Evolutionary conservation across 805 yeast genomes (phyloP).

Genomic region (Lachancea fermentati): DNA sequence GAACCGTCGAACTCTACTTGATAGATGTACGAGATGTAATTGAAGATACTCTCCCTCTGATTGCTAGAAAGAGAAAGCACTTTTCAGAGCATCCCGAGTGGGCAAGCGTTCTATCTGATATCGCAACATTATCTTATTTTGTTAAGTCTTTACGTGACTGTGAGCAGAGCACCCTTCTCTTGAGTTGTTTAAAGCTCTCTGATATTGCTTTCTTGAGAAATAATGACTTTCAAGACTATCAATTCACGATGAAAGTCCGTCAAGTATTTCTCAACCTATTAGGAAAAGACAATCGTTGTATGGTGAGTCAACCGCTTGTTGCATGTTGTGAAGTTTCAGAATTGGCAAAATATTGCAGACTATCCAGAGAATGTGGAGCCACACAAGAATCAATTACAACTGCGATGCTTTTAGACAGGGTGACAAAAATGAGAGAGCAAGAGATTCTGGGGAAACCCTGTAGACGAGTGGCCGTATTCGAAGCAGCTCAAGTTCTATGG

Average conservation of each 20-base stretch:
- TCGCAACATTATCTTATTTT: constrained; percentile 11
- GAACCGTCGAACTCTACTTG: constrained; percentile 36
- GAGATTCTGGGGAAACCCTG: too few relatives aligned
- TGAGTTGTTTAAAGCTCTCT: constrained; percentile 1
- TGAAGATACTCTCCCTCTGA: constrained; percentile 1
- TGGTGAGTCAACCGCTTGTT: background rate
- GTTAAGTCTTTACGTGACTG: background rate
- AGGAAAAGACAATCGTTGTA: background rate
- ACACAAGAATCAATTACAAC: constrained; percentile 7
- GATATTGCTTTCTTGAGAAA: constrained; percentile 8
- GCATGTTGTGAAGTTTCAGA: constrained; percentile 5
- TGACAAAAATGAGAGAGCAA: background rate
- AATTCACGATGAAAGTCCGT: constrained; percentile 16
- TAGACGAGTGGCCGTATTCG: background rate
- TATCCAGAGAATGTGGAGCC: constrained; percentile 1
- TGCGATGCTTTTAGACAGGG: constrained; percentile 8
- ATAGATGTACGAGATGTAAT: constrained; percentile 3
- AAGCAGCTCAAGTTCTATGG: constrained; percentile 61
- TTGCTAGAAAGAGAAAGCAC: constrained; percentile 5
- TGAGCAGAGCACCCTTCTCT: background rate
- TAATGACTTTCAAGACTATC: constrained; percentile 11
- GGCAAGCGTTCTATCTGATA: constrained; percentile 17
- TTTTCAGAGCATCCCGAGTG: constrained; percentile 19
- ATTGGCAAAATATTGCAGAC: constrained; percentile 2
- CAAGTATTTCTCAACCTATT: constrained; percentile 10